Base-by-base conservation (phyloP, 805 yeast genomes). In the Wickerhamomyces rabaulensis region DNA sequence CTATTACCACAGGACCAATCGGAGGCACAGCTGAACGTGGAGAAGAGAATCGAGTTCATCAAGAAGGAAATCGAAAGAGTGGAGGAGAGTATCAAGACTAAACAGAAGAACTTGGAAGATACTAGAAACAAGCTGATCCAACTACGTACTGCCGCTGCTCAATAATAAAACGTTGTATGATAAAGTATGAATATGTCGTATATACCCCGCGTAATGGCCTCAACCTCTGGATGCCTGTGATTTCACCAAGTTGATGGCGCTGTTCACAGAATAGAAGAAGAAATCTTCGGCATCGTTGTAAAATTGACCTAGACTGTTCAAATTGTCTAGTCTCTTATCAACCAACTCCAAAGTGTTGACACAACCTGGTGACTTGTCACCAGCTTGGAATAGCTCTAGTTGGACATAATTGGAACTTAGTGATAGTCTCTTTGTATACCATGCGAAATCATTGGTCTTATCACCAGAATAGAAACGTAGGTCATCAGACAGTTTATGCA, bases 21-120 rank as follows among this genome's bases (percentile, higher is more conserved):
- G 10, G 98, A 94, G 65, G 96, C 99, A 20, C 79, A 79, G 53
- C 55, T 78, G 58, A 92, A 92, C 59, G 97, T 94, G 31, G 79
- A 75, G 31, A 95, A 92, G 62, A 83, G 99, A 67, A 73, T 94
- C 39, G 97, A 90, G 62, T 95, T 87, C 58, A 94, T 94, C 41
- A 72, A 78, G 52, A 72, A 71, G 36, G 98, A 94, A 67, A 87
- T 94, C 48, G 70, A 70, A 46, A 71, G 92, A 45, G 90, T 87
- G 19, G 98, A 92, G 60, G 71, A 67, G 27, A 82, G 80, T 60
- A 79, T 94, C 48, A 71, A 79, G 62, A 62, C 66, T 38, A 69
- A 76, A 20, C 87, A 83, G 58, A 57, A 59, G 17, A 72, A 69
- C 22, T 65, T 87, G 57, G 92, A 86, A 52, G 64, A 66, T 16